Conservation (phyloP, 2,329 filamentous ascomycete genomes). For the Aschersonia sp. region DNA sequence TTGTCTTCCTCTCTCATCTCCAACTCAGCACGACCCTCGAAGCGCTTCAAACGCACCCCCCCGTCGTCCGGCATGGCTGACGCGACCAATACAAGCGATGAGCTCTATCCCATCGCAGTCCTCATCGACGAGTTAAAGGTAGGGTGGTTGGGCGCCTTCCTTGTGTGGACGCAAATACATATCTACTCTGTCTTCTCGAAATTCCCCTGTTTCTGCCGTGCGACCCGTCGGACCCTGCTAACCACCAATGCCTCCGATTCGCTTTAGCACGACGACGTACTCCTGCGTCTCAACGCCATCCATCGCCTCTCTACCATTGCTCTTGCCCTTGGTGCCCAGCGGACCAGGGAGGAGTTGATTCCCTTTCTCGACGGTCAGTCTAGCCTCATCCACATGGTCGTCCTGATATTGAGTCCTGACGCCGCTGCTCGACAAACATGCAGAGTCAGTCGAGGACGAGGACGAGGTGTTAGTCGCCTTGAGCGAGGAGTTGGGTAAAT, state of each 20-base stretch:
- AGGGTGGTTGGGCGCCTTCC: slow-evolving; percentile 16
- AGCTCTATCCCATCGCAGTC: slow-evolving; percentile 98
- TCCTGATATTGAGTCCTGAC: slow-evolving; percentile 6
- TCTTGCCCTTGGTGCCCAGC: slow-evolving; percentile 84
- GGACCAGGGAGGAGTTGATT: slow-evolving; percentile 95
- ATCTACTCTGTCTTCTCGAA: not conserved
- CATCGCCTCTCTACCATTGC: slow-evolving; percentile 97
- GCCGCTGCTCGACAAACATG: slow-evolving; percentile 1
- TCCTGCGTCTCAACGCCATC: slow-evolving; percentile 95
- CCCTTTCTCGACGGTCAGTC: slow-evolving; percentile 92
- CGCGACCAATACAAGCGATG: slow-evolving; percentile 81
- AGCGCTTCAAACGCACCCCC: slow-evolving; percentile 12
- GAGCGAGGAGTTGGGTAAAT: slow-evolving; percentile 90
- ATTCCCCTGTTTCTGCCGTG: not conserved
- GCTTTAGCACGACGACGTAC: slow-evolving; percentile 85
- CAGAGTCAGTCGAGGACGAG: slow-evolving; percentile 98
- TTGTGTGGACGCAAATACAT: not conserved
- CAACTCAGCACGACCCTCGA: slow-evolving; percentile 10
- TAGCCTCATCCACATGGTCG: slow-evolving; percentile 3
- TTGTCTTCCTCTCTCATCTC: not conserved
- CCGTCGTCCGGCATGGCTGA: slow-evolving; percentile 61
- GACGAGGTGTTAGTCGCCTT: slow-evolving; percentile 95
- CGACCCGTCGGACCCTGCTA: slow-evolving; percentile 7
- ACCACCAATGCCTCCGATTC: slow-evolving; percentile 7
- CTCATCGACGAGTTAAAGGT: slow-evolving; percentile 99